Percentiles rank a stretch among this genome's conserved stretches.
Conservation (phyloP, 2,329 filamentous ascomycete genomes). For the Pezicula neosporulosa region DNA sequence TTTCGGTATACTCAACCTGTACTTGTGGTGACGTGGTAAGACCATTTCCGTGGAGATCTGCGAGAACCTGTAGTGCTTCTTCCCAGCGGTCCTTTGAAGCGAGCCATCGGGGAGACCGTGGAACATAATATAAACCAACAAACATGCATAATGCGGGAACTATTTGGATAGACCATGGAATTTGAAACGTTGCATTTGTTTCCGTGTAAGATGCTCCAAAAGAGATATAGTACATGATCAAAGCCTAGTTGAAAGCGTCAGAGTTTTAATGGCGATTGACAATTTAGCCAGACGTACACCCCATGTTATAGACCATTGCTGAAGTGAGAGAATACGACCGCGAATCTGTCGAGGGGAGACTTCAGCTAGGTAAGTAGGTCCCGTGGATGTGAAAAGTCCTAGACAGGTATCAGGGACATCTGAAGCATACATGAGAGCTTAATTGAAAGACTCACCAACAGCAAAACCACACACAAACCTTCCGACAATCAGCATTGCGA, state of each 20-base stretch:
- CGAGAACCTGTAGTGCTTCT: constrained; percentile 42
- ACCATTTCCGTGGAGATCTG: constrained; percentile 51
- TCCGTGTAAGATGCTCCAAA: constrained; percentile 40
- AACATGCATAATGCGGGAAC: constrained; percentile 39
- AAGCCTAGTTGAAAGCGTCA: constrained; percentile 19
- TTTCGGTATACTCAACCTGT: constrained; percentile 30
- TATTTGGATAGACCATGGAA: constrained; percentile 45
- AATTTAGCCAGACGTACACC: constrained; percentile 31
- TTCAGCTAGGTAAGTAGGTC: constrained; percentile 44
- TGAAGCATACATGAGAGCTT: constrained; percentile 37
- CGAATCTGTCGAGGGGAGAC: constrained; percentile 37
- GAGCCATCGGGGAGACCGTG: constrained; percentile 45
- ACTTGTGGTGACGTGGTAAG: constrained; percentile 49
- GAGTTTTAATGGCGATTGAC: no score
- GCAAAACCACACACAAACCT: constrained; percentile 68
- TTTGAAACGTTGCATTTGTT: constrained; percentile 42
- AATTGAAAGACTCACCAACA: constrained; percentile 62
- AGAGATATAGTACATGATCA: constrained; percentile 43
- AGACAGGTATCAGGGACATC: no score
- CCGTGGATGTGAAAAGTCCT: no score
- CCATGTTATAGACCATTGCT: constrained; percentile 44
- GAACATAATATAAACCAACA: constrained; percentile 36
- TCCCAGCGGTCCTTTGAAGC: constrained; percentile 44
- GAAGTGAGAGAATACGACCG: constrained; percentile 37
- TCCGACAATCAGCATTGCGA: constrained; percentile 63